phyloP scores from a whole-genome alignment of 352 stramenopile species.

The Globisporangium parvum region DNA sequence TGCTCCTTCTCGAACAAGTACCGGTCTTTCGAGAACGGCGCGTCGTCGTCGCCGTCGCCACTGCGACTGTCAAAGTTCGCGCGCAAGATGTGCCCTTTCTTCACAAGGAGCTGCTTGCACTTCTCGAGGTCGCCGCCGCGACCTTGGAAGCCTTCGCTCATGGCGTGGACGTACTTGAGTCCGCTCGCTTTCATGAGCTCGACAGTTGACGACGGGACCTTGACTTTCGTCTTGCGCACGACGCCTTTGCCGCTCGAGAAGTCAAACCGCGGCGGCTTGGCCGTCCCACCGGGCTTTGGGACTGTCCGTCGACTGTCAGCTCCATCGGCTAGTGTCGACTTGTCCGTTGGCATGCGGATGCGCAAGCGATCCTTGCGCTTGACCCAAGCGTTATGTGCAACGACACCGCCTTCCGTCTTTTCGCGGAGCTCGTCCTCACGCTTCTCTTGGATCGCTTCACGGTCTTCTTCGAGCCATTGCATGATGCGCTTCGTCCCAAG shows the following conservation, averaged over 20 bases:
- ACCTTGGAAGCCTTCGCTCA: constrained; percentile 82
- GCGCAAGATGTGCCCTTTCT: constrained; percentile 68
- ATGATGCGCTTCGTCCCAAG: constrained; percentile 69
- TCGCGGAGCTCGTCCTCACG: constrained; percentile 65
- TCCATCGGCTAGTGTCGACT: constrained; percentile 2
- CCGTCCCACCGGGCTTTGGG: constrained; percentile 12
- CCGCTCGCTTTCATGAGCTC: constrained; percentile 72
- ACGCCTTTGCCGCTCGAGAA: constrained; percentile 64
- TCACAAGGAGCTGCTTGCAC: constrained; percentile 62
- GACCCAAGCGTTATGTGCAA: constrained; percentile 73
- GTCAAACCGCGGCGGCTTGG: constrained; percentile 56
- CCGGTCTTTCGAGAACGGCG: constrained; percentile 62
- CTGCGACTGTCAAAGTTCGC: constrained; percentile 56
- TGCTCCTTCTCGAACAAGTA: constrained; percentile 70
- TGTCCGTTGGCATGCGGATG: constrained; percentile 42
- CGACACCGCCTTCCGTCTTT: constrained; percentile 62
- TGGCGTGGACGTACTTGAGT: constrained; percentile 81
- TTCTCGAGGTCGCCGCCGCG: constrained; percentile 80
- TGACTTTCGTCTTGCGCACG: constrained; percentile 46
- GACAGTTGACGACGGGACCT: constrained; percentile 60
- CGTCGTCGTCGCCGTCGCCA: constrained; percentile 30
- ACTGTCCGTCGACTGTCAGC: constrained; percentile 1
- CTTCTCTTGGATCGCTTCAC: constrained; percentile 58
- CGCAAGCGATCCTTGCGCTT: constrained; percentile 76
- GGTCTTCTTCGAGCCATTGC: constrained; percentile 70